A percentile compares a stretch with the other conserved stretches of the same genome.
These are phyloP conservation scores for Codiaeum variegatum DNA, from an alignment of 441 rosid species.

Conservation along the genomic window DNA sequence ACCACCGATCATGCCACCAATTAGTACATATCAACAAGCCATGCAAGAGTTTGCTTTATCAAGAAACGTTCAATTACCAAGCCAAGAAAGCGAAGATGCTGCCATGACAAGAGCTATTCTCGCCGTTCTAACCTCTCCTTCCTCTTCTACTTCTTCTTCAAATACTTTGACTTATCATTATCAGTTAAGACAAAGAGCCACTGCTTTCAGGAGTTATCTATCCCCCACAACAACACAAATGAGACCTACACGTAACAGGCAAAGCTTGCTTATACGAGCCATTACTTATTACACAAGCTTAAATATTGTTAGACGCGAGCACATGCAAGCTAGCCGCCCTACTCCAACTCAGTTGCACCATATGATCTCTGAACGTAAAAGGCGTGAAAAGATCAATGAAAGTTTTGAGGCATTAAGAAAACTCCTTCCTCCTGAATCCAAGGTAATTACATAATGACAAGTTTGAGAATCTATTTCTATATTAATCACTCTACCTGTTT, in stretches of 20 bases:
- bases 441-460: conserved; percentile 30
- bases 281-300: conserved; percentile 40
- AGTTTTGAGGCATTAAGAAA: conserved; percentile 58
- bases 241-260: conserved; percentile 16
- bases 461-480: not conserved
- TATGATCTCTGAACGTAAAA: conserved; percentile 72
- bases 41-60: conserved; percentile 32
- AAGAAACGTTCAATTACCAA: conserved; percentile 37
- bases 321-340: conserved; percentile 31
- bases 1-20: not conserved
- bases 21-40: conserved; percentile 28
- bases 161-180: conserved; percentile 9
- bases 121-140: conserved; percentile 52
- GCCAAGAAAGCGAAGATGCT: conserved; percentile 44
- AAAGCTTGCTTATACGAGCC: conserved; percentile 46
- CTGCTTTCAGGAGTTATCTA: conserved; percentile 41
- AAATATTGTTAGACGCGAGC: conserved; percentile 35
- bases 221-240: conserved; percentile 11
- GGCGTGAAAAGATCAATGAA: conserved; percentile 83
- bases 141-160: conserved; percentile 37
- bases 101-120: conserved; percentile 60
- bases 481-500: no score
- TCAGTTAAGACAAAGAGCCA: conserved; percentile 18
- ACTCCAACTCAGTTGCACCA: conserved; percentile 62
- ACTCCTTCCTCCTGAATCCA: conserved; percentile 74